These are phyloP conservation scores for Boletus semigastroideus DNA, from an alignment of 1,284 basidiomycete species.

Conservation along the genomic window DNA sequence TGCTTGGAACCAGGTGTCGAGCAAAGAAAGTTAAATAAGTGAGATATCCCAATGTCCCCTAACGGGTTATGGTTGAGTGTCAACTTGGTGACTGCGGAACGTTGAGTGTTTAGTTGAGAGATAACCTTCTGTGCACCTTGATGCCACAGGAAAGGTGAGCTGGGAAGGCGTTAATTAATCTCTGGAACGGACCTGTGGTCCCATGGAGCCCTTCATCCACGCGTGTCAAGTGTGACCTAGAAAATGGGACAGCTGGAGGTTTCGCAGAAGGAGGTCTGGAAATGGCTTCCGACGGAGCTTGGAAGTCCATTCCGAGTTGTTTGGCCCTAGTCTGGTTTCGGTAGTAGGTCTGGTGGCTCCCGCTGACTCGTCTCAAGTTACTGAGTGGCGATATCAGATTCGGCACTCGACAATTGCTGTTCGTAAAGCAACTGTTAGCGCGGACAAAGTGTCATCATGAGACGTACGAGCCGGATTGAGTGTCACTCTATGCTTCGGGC, in stretches of 20 bases:
- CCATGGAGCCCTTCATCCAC: conserved; percentile 24
- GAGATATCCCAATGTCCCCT: conserved; percentile 55
- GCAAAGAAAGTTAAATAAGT: conserved; percentile 55
- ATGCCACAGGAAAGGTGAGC: conserved; percentile 2
- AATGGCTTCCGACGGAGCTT: not conserved
- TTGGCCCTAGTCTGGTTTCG: not conserved
- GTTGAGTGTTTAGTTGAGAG: conserved; percentile 41
- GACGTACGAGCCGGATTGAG: not conserved
- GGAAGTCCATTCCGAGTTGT: conserved; percentile 16
- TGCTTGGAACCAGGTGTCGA: conserved; percentile 48
- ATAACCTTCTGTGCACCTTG: conserved; percentile 50
- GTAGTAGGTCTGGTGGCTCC: not conserved
- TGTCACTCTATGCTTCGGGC: too few species aligned
- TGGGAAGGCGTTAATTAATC: not conserved
- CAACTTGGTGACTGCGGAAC: conserved; percentile 46
- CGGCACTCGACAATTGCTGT: not conserved
- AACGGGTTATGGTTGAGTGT: conserved; percentile 58
- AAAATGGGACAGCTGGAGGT: conserved; percentile 9
- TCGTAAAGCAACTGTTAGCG: not conserved
- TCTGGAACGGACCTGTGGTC: conserved; percentile 14
- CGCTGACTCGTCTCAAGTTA: not conserved
- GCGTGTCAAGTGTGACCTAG: conserved; percentile 20
- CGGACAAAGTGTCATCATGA: not conserved
- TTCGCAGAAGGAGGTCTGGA: not conserved
- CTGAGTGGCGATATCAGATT: not conserved